Conservation (phyloP, 2,329 filamentous ascomycete species). For the Sporothrix protearum region DNA sequence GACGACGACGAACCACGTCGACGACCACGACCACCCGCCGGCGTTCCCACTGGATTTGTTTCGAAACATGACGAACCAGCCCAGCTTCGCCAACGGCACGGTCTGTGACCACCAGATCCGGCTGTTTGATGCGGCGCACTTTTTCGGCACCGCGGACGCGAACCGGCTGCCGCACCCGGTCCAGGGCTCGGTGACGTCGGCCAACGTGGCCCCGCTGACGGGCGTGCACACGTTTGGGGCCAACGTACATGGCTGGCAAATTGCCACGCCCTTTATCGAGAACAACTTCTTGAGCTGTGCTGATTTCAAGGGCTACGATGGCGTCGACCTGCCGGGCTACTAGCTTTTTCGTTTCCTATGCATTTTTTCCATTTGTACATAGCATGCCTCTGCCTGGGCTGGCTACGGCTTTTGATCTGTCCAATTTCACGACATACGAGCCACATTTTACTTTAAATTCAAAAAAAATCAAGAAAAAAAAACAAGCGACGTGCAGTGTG, state of each 20-base stretch:
- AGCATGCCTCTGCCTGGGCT: not conserved
- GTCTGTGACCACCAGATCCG: constrained; percentile 39
- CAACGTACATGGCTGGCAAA: constrained; percentile 31
- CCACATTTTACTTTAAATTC: too few species aligned
- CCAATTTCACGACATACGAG: not conserved
- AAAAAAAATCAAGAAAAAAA: too few species aligned
- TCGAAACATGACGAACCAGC: constrained; percentile 54
- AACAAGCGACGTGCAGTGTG: too few species aligned
- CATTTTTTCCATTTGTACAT: not conserved
- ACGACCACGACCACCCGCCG: not conserved
- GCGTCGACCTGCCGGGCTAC: constrained; percentile 19
- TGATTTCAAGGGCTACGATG: constrained; percentile 33
- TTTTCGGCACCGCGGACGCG: constrained; percentile 23
- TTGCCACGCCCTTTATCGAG: constrained; percentile 37
- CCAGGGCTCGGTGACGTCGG: constrained; percentile 29
- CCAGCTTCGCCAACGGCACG: constrained; percentile 50
- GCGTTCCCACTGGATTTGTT: constrained; percentile 44
- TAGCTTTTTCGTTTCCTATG: not conserved
- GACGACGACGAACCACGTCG: too few species aligned
- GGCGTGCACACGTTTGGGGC: constrained; percentile 24
- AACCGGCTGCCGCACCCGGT: constrained; percentile 31
- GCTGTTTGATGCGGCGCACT: constrained; percentile 35
- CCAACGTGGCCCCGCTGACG: constrained; percentile 30
- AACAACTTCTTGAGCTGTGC: constrained; percentile 35
- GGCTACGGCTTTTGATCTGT: not conserved